These are phyloP conservation scores for Boletellus ananiceps DNA, from an alignment of 768 basidiomycete genomes.

Conservation along the genomic window DNA sequence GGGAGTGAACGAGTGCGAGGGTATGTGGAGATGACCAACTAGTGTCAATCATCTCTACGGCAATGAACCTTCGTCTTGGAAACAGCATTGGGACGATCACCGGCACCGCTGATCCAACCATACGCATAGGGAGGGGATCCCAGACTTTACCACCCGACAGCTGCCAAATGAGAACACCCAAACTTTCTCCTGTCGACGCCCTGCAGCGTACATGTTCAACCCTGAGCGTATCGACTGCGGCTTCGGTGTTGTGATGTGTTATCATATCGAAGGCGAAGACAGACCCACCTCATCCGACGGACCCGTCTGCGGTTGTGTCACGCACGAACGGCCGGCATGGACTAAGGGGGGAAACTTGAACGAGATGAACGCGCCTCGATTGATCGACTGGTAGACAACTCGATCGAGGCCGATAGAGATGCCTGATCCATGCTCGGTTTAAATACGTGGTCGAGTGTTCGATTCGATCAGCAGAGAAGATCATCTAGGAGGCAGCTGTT, in stretches of 20 bases:
- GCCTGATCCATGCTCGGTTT: conserved; percentile 1
- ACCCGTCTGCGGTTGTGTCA: conserved; percentile 60
- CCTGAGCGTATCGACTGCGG: conserved; percentile 55
- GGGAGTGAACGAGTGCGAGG: neutral
- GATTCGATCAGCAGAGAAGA: no score
- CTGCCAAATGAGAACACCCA: conserved; percentile 62
- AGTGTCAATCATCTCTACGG: conserved; percentile 67
- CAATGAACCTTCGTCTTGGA: conserved; percentile 54
- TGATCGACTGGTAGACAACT: no score
- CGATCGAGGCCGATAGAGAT: neutral
- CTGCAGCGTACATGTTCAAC: conserved; percentile 65
- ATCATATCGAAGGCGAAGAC: no score
- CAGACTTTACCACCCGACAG: conserved; percentile 66
- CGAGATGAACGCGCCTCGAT: no score
- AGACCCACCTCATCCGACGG: conserved; percentile 57
- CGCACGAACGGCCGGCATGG: conserved; percentile 72
- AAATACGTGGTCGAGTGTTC: no score
- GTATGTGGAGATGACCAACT: conserved; percentile 29
- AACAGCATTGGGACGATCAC: conserved; percentile 43
- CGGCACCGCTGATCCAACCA: conserved; percentile 47
- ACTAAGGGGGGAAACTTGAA: conserved; percentile 43
- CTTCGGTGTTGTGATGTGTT: no score
- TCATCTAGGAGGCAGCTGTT: no score
- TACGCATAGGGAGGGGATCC: conserved; percentile 52
- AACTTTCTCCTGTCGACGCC: conserved; percentile 75